These are phyloP conservation scores for Triticum timopheevii DNA, from an alignment of 176 grass and related monocot genomes.

Conservation along the genomic window DNA sequence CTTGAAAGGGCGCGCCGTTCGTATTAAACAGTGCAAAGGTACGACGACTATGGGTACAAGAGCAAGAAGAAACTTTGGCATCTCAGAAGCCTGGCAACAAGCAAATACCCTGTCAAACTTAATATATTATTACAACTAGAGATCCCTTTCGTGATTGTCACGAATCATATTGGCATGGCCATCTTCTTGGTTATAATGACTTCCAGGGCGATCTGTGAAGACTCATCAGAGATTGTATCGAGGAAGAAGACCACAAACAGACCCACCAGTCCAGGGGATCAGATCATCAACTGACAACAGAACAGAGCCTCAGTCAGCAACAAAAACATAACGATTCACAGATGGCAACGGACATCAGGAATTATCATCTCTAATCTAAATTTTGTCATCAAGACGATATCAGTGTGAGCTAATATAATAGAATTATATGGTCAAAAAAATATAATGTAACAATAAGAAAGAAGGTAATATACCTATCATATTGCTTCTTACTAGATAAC, in stretches of 20 bases:
- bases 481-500: neutral
- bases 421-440: too few species aligned
- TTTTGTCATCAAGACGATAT: neutral
- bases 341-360: neutral
- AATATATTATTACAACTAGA: conserved; percentile 45
- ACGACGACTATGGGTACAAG: neutral
- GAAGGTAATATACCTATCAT: neutral
- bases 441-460: neutral
- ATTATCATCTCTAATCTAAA: neutral
- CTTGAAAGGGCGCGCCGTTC: neutral
- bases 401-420: neutral
- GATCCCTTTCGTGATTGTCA: conserved; percentile 37
- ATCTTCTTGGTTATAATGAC: conserved; percentile 20
- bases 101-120: conserved; percentile 30
- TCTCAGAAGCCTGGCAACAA: conserved; percentile 13
- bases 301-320: conserved; percentile 19
- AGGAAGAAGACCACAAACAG: neutral
- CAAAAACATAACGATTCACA: neutral
- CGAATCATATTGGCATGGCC: conserved; percentile 29
- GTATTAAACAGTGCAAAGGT: neutral
- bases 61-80: conserved; percentile 17
- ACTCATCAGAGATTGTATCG: conserved; percentile 12
- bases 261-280: neutral
- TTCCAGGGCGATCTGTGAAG: conserved; percentile 10
- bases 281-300: conserved; percentile 37